phyloP scores from a whole-genome alignment of 2,329 filamentous ascomycete genomes.

The Colletotrichum aenigma region DNA sequence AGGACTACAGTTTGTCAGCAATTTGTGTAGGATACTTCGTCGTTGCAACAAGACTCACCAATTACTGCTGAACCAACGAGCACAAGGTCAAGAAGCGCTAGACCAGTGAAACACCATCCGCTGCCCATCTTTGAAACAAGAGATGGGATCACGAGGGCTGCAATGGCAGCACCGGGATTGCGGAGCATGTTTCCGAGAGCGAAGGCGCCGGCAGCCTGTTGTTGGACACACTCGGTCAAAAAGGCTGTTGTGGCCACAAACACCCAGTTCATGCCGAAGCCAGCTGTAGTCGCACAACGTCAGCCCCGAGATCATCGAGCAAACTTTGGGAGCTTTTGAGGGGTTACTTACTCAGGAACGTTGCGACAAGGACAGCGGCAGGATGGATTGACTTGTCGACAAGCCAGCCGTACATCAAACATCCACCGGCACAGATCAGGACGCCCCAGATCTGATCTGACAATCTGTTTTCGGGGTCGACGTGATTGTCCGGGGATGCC shows the following conservation, averaged over 20 bases:
- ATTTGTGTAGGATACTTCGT: no score
- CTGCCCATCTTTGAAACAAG: slow-evolving; percentile 37
- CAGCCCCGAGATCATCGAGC: neutral
- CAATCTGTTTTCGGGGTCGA: slow-evolving; percentile 41
- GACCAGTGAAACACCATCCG: slow-evolving; percentile 43
- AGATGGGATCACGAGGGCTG: slow-evolving; percentile 36
- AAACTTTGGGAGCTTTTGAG: neutral
- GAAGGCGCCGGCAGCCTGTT: slow-evolving; percentile 42
- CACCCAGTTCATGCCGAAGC: slow-evolving; percentile 43
- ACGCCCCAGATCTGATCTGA: slow-evolving; percentile 43
- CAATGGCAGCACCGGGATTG: slow-evolving; percentile 42
- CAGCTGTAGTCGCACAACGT: slow-evolving; percentile 24
- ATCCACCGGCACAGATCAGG: slow-evolving; percentile 38
- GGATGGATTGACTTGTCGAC: slow-evolving; percentile 31
- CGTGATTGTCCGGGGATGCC: slow-evolving; percentile 14
- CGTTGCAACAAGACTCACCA: slow-evolving; percentile 5
- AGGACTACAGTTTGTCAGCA: neutral
- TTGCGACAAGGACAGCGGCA: slow-evolving; percentile 30
- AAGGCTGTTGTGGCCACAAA: slow-evolving; percentile 46
- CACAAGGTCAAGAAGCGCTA: slow-evolving; percentile 34
- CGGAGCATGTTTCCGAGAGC: slow-evolving; percentile 43
- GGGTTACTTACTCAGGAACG: slow-evolving; percentile 29
- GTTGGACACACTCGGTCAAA: slow-evolving; percentile 41
- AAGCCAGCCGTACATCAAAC: slow-evolving; percentile 46
- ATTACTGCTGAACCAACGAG: slow-evolving; percentile 26